Base-by-base conservation (phyloP, 495 filamentous ascomycete species). In the Tuber microsphaerosporum region DNA sequence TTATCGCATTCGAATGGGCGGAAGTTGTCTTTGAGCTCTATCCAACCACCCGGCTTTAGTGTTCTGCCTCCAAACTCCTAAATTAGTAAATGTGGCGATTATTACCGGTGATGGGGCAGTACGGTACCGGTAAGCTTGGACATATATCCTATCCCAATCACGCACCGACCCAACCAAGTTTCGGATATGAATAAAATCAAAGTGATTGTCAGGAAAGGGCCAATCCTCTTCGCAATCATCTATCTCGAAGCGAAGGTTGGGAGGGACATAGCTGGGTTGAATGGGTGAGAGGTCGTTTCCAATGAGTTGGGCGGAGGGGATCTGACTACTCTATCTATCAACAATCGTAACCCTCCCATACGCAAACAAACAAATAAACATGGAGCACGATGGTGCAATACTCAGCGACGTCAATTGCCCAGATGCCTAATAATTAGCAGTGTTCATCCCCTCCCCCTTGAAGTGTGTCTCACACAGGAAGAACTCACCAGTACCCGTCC, bases 21-120 rank as follows among this genome's bases (percentile, higher is more conserved):
- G 71, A 85, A 86, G 48, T 87, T 83, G 12, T 86, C 87, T 26
- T 85, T 83, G 45, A 89, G 83, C 79, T 89, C 88, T 65, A 87
- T 81, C 82, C 83, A 88, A 39, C 87, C 88, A 69, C 85, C 85
- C 34, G 88, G 87, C 31, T 84, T 85, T 10, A 88, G 80, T 72
- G 85, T 83, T 44, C 84, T 85, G 69, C 14, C 26, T 12, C 26
- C 14, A 26, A 34, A 5, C 31, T 19, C 12, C 26, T 34, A 31
- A 16, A 31, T 65, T 16, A 65, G 26, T 34, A 17, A 31, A 34
- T 34, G 26, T 3, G 26, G 14, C 17, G 26, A 34, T 34, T 34
- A 34, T 10, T 34, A 34, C 14, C 26, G 7, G 56, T 65, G 56
- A 34, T 31, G 70, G 75, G 74, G 75, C 77, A 26, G 51, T 2